Percentiles rank a stretch among this genome's conserved stretches.
phyloP scores from a whole-genome alignment of 2,329 filamentous ascomycete genomes.

The Plectosphaerella sp. region DNA sequence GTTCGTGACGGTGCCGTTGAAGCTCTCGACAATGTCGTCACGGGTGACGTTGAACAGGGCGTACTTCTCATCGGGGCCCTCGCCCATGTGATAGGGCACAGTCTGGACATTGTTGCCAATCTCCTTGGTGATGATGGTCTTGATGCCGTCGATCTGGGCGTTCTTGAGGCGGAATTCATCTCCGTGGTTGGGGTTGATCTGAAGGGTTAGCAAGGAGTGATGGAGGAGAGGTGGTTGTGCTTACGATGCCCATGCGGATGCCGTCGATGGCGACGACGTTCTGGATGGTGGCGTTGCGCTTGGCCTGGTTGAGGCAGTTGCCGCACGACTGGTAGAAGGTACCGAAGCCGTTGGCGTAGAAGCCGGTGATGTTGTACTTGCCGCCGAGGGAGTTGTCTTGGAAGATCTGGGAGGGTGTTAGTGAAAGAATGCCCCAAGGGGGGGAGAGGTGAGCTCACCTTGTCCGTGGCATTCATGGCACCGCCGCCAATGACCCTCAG shows the following conservation, averaged over 20 bases:
- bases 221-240: constrained; percentile 2
- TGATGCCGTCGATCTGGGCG: constrained; percentile 17
- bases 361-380: constrained; percentile 25
- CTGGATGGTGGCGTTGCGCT: constrained; percentile 18
- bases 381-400: constrained; percentile 23
- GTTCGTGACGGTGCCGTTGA: constrained; percentile 15
- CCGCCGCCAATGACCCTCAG: constrained; percentile 22
- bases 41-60: constrained; percentile 20
- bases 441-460: constrained; percentile 10
- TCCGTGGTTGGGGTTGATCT: constrained; percentile 23
- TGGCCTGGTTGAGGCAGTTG: constrained; percentile 21
- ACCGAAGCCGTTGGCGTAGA: constrained; percentile 21
- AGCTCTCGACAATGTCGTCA: constrained; percentile 18
- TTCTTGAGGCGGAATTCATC: constrained; percentile 23
- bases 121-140: constrained; percentile 19
- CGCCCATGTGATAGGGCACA: constrained; percentile 17
- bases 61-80: constrained; percentile 21
- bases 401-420: constrained; percentile 15
- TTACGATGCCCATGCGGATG: constrained; percentile 17
- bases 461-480: constrained; percentile 21
- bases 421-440: not conserved
- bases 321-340: constrained; percentile 23
- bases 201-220: not conserved
- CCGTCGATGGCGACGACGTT: constrained; percentile 20
- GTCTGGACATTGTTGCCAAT: constrained; percentile 23